Evolutionary conservation across 2,329 filamentous ascomycete species (phyloP).

Genomic region (Pseudogymnoascus sp.): DNA sequence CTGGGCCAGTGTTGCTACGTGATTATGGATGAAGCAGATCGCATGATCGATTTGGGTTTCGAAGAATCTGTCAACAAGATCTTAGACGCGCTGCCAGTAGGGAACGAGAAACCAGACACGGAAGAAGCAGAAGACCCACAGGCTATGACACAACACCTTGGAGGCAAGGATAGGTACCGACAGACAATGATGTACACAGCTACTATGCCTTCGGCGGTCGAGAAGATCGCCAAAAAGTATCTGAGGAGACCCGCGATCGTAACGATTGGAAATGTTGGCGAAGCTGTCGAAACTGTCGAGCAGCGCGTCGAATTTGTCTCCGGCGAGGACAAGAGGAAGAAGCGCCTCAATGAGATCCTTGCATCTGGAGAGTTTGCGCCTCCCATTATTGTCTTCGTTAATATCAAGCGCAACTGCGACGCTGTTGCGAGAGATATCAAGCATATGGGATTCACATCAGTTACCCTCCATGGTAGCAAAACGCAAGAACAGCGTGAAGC

Average conservation of each 20-base stretch:
- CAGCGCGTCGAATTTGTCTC: conserved; percentile 88
- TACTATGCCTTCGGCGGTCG: conserved; percentile 88
- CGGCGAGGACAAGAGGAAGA: conserved; percentile 94
- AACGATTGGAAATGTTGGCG: conserved; percentile 86
- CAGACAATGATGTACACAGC: conserved; percentile 99
- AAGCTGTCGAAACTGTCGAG: conserved; percentile 96
- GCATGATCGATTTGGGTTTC: conserved; percentile 98
- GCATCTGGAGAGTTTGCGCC: conserved; percentile 69
- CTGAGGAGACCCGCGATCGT: conserved; percentile 87
- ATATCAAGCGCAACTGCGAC: conserved; percentile 98
- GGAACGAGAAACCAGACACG: conserved; percentile 89
- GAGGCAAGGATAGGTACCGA: conserved; percentile 70
- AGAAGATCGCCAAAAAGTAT: conserved; percentile 96
- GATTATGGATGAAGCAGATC: conserved; percentile 98
- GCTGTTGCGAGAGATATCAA: conserved; percentile 91
- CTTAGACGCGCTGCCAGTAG: conserved; percentile 82
- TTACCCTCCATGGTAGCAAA: conserved; percentile 91
- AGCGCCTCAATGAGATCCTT: conserved; percentile 86
- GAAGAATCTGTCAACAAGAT: conserved; percentile 98
- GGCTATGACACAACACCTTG: conserved; percentile 75
- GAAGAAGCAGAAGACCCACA: conserved; percentile 81
- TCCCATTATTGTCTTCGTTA: conserved; percentile 98
- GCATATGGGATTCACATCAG: conserved; percentile 79
- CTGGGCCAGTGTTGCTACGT: conserved; percentile 96
- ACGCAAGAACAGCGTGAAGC: conserved; percentile 97